Base-by-base conservation (phyloP, 495 filamentous ascomycete genomes). In the Penicillium bialowiezense region DNA sequence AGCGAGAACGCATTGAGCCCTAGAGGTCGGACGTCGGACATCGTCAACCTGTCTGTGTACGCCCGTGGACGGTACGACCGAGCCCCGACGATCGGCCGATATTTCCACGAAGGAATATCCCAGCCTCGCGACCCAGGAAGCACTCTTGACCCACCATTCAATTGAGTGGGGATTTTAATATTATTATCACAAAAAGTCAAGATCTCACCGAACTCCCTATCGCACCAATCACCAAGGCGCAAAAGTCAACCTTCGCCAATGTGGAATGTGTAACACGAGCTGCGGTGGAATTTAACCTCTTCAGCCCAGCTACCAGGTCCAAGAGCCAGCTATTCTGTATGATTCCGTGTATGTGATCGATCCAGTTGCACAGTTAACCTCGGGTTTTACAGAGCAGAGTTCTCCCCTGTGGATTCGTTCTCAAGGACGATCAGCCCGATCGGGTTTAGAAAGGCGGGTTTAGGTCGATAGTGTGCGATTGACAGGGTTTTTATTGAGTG, bases 401-500 rank as follows among this genome's bases (percentile, higher is more conserved):
- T n/a, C n/a, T 26, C 23, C 23, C 23, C 23, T 26, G 23, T 26
- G 23, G 23, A 26, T 26, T 26, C 8, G 3, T 26, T 8, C 3
- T 7, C 21, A 4, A 24, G 19, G 43, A 29, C 43, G 43, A 45
- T 45, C 43, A 14, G 10, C 45, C 36, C 2, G 20, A 40, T 48
- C 23, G 36, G 45, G 45, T 1, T 14, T 48, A 48, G 45, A 47
- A 38, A 23, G 3, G 32, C 13, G 26, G 23, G 23, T 2, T 38
- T 12, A 13, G 10, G 12, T 32, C 44, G 34, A 38, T 46, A 46
- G 43, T 29, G 32, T 26, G 44, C 33, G 33, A 37, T 46, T 21
- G 43, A 15, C 14, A 17, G 33, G 23, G 32, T 37, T 29, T 21
- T 15, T n/a, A n/a, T n/a, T n/a, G n/a, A n/a, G n/a, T n/a, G n/a